These are phyloP conservation scores for Globisporangium sylvaticum DNA, from an alignment of 352 stramenopile genomes.

Conservation along the genomic window DNA sequence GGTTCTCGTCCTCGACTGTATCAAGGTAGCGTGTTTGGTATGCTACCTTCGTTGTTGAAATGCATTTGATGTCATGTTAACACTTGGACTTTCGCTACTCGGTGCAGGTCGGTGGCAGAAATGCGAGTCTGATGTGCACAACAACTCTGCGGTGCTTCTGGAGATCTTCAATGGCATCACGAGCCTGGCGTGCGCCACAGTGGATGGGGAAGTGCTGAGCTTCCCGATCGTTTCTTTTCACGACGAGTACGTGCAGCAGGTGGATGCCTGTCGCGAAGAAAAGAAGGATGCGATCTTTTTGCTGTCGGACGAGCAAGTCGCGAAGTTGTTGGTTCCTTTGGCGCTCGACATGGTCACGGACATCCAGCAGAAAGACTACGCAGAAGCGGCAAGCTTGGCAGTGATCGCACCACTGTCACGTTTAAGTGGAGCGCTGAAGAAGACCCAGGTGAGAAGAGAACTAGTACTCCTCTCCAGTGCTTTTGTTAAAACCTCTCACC, in stretches of 20 bases:
- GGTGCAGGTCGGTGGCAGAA: conserved; percentile 58
- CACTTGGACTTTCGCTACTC: neutral
- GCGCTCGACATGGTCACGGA: conserved; percentile 70
- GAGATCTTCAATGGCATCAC: conserved; percentile 63
- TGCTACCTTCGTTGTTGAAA: neutral
- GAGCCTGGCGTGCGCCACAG: conserved; percentile 51
- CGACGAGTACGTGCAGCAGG: conserved; percentile 53
- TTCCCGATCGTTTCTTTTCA: conserved; percentile 55
- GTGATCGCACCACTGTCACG: conserved; percentile 59
- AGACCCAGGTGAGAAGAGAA: conserved; percentile 47
- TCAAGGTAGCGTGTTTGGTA: conserved; percentile 69
- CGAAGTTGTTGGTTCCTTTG: conserved; percentile 67
- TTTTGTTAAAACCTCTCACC: neutral
- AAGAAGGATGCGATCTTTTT: conserved; percentile 64
- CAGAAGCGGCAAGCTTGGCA: conserved; percentile 53
- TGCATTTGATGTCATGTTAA: neutral
- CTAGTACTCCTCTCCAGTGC: too few species aligned
- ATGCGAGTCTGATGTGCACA: conserved; percentile 47
- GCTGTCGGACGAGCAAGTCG: conserved; percentile 69
- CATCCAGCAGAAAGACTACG: conserved; percentile 75
- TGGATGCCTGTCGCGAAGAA: conserved; percentile 44
- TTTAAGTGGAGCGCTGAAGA: conserved; percentile 58
- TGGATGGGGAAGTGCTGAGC: conserved; percentile 65
- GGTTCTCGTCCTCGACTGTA: conserved; percentile 56
- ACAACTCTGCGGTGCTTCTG: conserved; percentile 37